phyloP scores from a whole-genome alignment of 305 asterid species.

The Fraxinus latifolia region DNA sequence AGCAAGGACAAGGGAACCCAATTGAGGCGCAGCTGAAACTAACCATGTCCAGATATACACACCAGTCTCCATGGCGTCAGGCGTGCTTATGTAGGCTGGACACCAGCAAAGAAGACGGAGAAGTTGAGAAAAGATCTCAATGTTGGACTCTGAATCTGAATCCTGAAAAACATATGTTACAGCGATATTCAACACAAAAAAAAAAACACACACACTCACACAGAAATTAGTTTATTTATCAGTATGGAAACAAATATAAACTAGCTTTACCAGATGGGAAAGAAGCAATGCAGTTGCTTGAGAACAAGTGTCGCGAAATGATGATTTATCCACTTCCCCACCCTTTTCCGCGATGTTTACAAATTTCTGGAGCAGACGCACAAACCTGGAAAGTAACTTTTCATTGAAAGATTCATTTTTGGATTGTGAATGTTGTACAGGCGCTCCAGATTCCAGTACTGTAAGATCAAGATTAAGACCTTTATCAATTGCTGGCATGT shows the following conservation, averaged over 20 bases:
- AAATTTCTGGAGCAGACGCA: constrained; percentile 79
- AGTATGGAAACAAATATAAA: constrained; percentile 14
- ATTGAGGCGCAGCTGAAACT: constrained; percentile 96
- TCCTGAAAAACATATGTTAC: constrained; percentile 52
- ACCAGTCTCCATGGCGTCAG: constrained; percentile 96
- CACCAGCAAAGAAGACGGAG: constrained; percentile 99
- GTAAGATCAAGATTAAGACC: constrained; percentile 57
- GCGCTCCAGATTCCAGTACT: constrained; percentile 31
- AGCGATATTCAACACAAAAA: constrained; percentile 13
- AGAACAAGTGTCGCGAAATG: constrained; percentile 87
- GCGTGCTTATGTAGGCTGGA: constrained; percentile 91
- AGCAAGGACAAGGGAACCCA: constrained; percentile 95
- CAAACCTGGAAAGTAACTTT: constrained; percentile 67
- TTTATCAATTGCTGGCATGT: constrained; percentile 26
- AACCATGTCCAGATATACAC: constrained; percentile 98
- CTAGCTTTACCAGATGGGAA: constrained; percentile 63
- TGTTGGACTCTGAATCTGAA: constrained; percentile 65
- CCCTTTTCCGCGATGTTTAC: constrained; percentile 87
- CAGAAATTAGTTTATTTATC: neutral
- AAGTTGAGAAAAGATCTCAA: constrained; percentile 90
- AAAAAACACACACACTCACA: neutral
- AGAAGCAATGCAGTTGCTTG: constrained; percentile 98
- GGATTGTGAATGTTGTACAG: constrained; percentile 45
- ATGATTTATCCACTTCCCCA: constrained; percentile 74
- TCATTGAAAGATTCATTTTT: constrained; percentile 71